Evolutionary conservation across 768 basidiomycete genomes (phyloP), one percentile per base, ranked within the genome.

Genomic region (Sutorius australiensis): DNA sequence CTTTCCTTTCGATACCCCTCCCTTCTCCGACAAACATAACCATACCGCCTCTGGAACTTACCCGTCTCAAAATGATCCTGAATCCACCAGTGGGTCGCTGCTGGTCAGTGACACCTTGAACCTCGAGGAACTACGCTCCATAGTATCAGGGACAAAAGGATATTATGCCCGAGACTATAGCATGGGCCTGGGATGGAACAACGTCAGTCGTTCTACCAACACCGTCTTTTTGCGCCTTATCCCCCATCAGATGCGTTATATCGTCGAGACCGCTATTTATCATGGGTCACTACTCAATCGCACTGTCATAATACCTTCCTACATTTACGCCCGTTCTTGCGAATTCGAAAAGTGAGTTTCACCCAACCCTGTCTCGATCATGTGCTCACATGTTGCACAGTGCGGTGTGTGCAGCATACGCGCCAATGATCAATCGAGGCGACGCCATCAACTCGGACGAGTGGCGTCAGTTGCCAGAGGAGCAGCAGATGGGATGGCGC

Each of bases 111-210:
- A 63, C 19, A 58, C 66, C 38, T 56, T 67, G 48, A 66, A 63
- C 42, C 60, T 72, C 32, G 65, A 74, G 30, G 61, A 65, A 21
- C 50, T 78, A 14, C 61, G 56, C 37, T 63, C 61, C 24, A 60
- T 76, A 24, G 69, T 76, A 1, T 46, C 63, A n/a, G 57, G 64
- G 16, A 76, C 77, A 2, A 63, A 71, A 41, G 77, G 77, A 4
- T 79, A 67, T 50, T 77, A 75, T 56, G 68, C 69, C 19, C 70
- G 78, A 31, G 77, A 78, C 47, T 78, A 63, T 55, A 76, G 71
- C 45, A 62, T 77, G 50, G 70, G 68, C 3, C 60, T 79, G 6
- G 78, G 77, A 17, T 78, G 76, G 75, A 78, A 79, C 58, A 79
- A 78, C 41, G 75, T 77, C 31, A 53, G 75, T 39, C 10, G 38